phyloP scores from a whole-genome alignment of 2,329 filamentous ascomycete genomes.

The Atkinsonella texensis region DNA sequence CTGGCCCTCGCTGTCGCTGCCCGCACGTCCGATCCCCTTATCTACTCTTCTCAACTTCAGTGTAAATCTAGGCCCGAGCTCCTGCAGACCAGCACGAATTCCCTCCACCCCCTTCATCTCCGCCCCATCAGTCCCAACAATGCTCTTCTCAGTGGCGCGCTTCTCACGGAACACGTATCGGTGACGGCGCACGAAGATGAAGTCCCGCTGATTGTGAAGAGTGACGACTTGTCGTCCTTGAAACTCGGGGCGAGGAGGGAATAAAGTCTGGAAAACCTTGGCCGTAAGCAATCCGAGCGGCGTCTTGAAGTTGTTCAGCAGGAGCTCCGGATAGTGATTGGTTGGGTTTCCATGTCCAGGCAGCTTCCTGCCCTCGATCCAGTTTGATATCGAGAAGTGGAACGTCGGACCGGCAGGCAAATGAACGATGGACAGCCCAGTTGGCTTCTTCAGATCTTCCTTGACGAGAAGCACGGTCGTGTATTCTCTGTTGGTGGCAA shows the following conservation, averaged over 20 bases:
- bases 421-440: conserved; percentile 72
- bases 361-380: conserved; percentile 76
- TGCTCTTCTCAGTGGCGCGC: conserved; percentile 72
- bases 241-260: conserved; percentile 69
- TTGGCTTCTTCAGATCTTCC: conserved; percentile 78
- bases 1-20: conserved; percentile 54
- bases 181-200: conserved; percentile 84
- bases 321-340: conserved; percentile 78
- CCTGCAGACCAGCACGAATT: conserved; percentile 78
- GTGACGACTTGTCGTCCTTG: conserved; percentile 83
- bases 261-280: conserved; percentile 53
- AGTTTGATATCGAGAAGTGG: conserved; percentile 84
- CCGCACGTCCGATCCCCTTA: conserved; percentile 65
- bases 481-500: conserved; percentile 70
- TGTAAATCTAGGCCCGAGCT: conserved; percentile 63
- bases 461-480: conserved; percentile 76
- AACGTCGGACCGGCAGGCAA: conserved; percentile 80
- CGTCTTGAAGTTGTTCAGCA: conserved; percentile 91
- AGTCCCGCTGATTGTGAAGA: conserved; percentile 89
- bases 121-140: conserved; percentile 70
- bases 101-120: conserved; percentile 74
- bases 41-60: conserved; percentile 85
- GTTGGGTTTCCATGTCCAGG: conserved; percentile 84
- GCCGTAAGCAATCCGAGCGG: conserved; percentile 81
- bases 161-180: conserved; percentile 91